Conservation (phyloP, 768 basidiomycete genomes). For the Lentinula guzmanii region DNA sequence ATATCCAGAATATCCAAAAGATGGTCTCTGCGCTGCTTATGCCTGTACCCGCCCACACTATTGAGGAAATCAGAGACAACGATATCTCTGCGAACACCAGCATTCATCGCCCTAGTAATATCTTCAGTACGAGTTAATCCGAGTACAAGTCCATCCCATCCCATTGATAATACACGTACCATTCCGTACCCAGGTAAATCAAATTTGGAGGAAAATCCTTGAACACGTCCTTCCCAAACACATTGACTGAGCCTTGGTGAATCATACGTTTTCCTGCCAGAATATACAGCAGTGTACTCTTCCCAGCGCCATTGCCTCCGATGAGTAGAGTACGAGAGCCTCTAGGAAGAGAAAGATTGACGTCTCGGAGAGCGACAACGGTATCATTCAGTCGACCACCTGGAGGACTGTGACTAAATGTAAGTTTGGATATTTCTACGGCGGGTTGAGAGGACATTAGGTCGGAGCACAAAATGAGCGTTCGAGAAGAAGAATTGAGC, state of each 20-base stretch:
- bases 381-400: not conserved
- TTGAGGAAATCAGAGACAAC: constrained; percentile 92
- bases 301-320: constrained; percentile 91
- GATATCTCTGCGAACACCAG: constrained; percentile 91
- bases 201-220: constrained; percentile 2
- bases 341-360: constrained; percentile 59
- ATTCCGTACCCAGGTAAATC: constrained; percentile 85
- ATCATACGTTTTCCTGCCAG: constrained; percentile 72
- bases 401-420: constrained; percentile 3
- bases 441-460: not conserved
- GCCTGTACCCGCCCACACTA: constrained; percentile 91
- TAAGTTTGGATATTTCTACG: not conserved
- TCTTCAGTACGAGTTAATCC: not conserved
- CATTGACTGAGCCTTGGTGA: constrained; percentile 12
- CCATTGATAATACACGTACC: constrained; percentile 38
- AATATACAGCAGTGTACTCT: constrained; percentile 93
- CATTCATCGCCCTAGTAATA: constrained; percentile 81
- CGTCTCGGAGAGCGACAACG: constrained; percentile 43
- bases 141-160: not conserved
- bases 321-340: constrained; percentile 84
- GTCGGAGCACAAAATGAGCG: not conserved
- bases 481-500: not conserved
- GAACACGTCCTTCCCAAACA: constrained; percentile 5
- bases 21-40: constrained; percentile 81
- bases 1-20: constrained; percentile 91